Base-by-base conservation (phyloP, 2,329 filamentous ascomycete species). In the Myriangium duriaei region DNA sequence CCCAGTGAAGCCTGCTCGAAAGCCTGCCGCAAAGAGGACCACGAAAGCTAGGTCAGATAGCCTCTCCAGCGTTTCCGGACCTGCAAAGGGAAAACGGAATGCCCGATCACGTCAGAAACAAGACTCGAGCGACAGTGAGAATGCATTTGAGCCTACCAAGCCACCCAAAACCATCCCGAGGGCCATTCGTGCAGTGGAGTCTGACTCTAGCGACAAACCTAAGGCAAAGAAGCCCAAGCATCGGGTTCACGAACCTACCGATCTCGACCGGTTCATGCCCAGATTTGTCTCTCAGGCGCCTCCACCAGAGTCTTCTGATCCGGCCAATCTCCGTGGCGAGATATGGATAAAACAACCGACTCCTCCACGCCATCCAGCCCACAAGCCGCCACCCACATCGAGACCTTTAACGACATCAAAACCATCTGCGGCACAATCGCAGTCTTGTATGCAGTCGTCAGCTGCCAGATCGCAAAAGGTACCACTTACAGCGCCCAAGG, bases 201-300 rank as follows among this genome's bases (percentile, higher is more conserved):
- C 28, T 6, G 33, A 35, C 10, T 40, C 41, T 14, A 42, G 42
- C 31, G 30, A 40, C 15, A 13, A 18, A 6, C 33, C 39, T 12
- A 37, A 41, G 24, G 36, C 47, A 6, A 53, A 51, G 38, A 60
- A 60, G 39, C 54, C 59, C 15, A 59, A 58, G 43, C 59, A 62
- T 47, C 57, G 56, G 18, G 63, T 67, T 18, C 60, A 67, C 44
- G 53, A 61, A 2, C 63, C 63, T 1, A 57, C 54, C 10, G 51
- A 56, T 15, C 53, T 52, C 9, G 47, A 59, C n/a, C 54, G 59
- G 5, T 55, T 67, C 43, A 49, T 55, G 12, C 60, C 65, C 37
- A 47, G 55, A 10, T 62, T 60, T 43, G 55, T 55, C 36, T 65
- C 62, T 1, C 64, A 68, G 42, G 63, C 61, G 11, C 64, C 65